Evolutionary conservation across 345 rosid species (phyloP).

Genomic region (Microthlaspi erraticum): DNA sequence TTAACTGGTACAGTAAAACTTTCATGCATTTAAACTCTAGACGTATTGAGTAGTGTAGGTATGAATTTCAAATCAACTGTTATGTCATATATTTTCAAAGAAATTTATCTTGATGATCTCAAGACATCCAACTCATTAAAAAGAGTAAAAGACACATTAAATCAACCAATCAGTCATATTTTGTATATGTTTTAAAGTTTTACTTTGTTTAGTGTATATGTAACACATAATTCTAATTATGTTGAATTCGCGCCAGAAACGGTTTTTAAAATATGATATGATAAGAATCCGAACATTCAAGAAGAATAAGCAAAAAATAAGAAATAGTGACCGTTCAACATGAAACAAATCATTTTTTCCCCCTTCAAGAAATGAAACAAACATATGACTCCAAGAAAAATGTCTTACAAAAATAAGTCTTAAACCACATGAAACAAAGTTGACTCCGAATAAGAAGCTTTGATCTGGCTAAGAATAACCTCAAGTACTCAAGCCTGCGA

Average conservation of each 20-base stretch:
- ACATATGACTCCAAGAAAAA: not conserved
- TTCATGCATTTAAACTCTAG: not conserved
- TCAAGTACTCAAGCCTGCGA: slow-evolving; percentile 41
- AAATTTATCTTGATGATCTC: no score
- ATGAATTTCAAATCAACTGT: no score
- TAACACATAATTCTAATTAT: no score
- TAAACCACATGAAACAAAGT: slow-evolving; percentile 21
- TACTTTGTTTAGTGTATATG: no score
- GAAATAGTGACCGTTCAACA: slow-evolving; percentile 1
- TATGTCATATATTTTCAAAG: no score
- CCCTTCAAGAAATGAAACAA: not conserved
- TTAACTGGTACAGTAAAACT: not conserved
- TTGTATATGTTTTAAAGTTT: no score
- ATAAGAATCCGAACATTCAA: not conserved
- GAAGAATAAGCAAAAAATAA: not conserved
- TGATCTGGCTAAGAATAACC: slow-evolving; percentile 13
- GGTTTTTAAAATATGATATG: not conserved
- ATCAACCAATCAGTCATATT: no score
- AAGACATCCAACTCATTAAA: no score
- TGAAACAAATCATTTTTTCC: slow-evolving; percentile 3
- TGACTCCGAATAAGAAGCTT: slow-evolving; percentile 17
- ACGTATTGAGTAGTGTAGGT: not conserved
- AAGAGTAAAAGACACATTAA: no score
- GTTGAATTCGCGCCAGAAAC: not conserved
- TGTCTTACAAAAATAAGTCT: not conserved